A percentile compares a stretch with the other conserved stretches of the same genome.
These are phyloP conservation scores for Vigna reflexopilosa DNA, from an alignment of 306 rosid species.

Conservation along the genomic window DNA sequence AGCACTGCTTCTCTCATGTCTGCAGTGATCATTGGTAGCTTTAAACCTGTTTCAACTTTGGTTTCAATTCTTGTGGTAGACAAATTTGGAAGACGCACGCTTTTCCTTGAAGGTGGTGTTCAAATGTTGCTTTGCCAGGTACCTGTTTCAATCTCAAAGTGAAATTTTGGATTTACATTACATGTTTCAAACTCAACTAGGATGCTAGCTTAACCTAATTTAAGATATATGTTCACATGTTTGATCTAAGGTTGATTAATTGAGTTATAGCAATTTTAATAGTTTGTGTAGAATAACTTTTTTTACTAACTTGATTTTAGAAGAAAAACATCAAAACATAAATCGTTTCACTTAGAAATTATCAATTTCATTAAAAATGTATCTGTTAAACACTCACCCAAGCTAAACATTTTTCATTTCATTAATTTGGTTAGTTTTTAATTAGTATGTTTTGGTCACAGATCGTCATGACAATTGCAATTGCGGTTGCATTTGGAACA, in stretches of 20 bases:
- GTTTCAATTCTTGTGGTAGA: slow-evolving; percentile 62
- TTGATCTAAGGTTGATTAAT: neutral
- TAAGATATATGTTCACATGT: neutral
- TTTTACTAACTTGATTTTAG: neutral
- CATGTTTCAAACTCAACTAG: neutral
- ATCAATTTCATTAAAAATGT: neutral
- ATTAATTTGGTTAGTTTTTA: slow-evolving; percentile 8
- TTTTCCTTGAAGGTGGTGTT: slow-evolving; percentile 76
- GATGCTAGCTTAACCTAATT: neutral
- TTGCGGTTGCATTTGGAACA: slow-evolving; percentile 66
- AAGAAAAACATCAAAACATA: neutral
- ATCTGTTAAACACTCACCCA: neutral
- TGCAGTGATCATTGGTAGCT: slow-evolving; percentile 63
- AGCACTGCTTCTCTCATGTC: slow-evolving; percentile 69
- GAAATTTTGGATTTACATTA: neutral
- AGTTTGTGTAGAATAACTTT: neutral
- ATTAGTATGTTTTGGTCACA: slow-evolving; percentile 30
- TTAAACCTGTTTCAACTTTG: slow-evolving; percentile 58
- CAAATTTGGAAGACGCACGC: slow-evolving; percentile 70
- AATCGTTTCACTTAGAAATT: neutral
- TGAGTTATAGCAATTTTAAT: neutral
- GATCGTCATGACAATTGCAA: slow-evolving; percentile 62
- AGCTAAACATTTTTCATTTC: neutral
- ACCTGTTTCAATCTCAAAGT: neutral
- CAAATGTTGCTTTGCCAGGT: slow-evolving; percentile 81